Evolutionary conservation across 768 basidiomycete species (phyloP).

Genomic region (Tylopilus sp.): DNA sequence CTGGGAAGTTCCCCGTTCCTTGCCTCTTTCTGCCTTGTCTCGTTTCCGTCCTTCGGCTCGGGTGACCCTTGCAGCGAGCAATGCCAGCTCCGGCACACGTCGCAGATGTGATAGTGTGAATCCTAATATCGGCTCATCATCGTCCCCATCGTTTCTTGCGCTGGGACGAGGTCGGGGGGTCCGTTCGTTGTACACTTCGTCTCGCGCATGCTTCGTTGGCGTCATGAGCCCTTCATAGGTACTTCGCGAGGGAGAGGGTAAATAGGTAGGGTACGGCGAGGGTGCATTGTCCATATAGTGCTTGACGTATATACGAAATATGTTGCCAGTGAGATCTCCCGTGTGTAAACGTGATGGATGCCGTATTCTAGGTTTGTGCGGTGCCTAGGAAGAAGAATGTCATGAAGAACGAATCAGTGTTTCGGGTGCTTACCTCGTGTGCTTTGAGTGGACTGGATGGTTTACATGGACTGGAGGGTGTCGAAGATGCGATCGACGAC

Average conservation of each 20-base stretch:
- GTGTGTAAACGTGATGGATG: slow-evolving; percentile 70
- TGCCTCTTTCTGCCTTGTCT: slow-evolving; percentile 45
- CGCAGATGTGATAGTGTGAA: slow-evolving; percentile 75
- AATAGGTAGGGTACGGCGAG: not conserved
- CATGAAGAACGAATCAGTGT: not conserved
- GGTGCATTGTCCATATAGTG: slow-evolving; percentile 70
- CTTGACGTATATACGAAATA: slow-evolving; percentile 73
- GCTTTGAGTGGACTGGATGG: slow-evolving; percentile 21
- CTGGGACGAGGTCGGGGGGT: slow-evolving; percentile 7
- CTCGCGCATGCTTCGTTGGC: slow-evolving; percentile 34
- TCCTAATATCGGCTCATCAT: slow-evolving; percentile 32
- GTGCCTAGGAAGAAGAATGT: not conserved
- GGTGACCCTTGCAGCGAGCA: slow-evolving; percentile 63
- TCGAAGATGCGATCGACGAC: slow-evolving; percentile 25
- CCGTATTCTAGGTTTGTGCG: slow-evolving; percentile 49
- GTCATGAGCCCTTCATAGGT: slow-evolving; percentile 7
- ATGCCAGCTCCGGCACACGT: slow-evolving; percentile 68
- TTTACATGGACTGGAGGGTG: slow-evolving; percentile 30
- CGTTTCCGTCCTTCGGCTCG: slow-evolving; percentile 56
- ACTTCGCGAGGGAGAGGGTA: slow-evolving; percentile 1
- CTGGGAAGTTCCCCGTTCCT: slow-evolving; percentile 16
- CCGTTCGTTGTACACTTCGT: slow-evolving; percentile 9
- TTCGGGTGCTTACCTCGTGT: slow-evolving; percentile 3
- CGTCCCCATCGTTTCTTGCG: not conserved
- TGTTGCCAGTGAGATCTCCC: slow-evolving; percentile 64